phyloP scores from a whole-genome alignment of 768 basidiomycete genomes.

The button mushroom (Agaricus bisporus) region DNA sequence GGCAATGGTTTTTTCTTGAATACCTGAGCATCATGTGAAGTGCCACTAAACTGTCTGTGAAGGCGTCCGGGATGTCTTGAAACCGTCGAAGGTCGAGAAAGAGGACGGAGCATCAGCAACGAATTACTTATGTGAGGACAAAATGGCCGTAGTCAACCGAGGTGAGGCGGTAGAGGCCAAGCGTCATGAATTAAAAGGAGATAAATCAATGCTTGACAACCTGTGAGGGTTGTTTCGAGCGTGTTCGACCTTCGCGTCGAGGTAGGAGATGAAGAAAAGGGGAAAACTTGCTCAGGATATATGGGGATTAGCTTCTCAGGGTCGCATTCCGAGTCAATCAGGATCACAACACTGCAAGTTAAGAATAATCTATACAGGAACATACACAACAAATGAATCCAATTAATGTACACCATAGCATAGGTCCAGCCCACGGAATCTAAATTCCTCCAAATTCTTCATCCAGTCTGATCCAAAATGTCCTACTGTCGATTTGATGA shows the following conservation, averaged over 20 bases:
- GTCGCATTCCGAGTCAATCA: background rate
- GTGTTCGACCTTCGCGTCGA: background rate
- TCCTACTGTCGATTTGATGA: background rate
- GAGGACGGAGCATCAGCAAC: slow-evolving; percentile 2
- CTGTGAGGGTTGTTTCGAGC: background rate
- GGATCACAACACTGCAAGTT: background rate
- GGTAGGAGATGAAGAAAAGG: background rate
- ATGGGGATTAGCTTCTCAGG: slow-evolving; percentile 1
- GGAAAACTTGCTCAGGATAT: background rate
- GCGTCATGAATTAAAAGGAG: background rate
- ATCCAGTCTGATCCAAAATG: background rate
- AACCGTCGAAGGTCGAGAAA: background rate
- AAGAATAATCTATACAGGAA: background rate
- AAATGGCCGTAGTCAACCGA: background rate
- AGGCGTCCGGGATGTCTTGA: background rate
- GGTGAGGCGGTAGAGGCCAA: background rate
- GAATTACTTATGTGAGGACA: background rate
- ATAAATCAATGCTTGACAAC: background rate
- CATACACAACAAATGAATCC: background rate
- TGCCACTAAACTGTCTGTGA: background rate
- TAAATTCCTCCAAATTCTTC: background rate
- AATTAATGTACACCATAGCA: background rate
- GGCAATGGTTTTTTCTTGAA: slow-evolving; percentile 2
- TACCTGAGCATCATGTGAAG: slow-evolving; percentile 1
- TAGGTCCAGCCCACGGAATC: background rate